Evolutionary conservation across 768 basidiomycete species (phyloP).

Genomic region (Boletus sp.): DNA sequence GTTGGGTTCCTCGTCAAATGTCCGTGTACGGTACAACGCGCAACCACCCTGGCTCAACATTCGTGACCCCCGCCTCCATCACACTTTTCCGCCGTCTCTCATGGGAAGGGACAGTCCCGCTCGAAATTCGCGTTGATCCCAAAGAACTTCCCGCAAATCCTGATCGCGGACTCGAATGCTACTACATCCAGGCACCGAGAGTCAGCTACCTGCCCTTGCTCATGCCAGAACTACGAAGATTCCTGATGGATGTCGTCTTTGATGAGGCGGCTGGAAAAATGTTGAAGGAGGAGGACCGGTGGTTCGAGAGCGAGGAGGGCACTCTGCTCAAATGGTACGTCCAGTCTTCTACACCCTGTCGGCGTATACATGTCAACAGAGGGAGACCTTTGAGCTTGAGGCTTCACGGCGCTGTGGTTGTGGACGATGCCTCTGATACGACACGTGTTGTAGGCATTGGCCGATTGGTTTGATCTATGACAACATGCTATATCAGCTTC

Average conservation of each 20-base stretch:
- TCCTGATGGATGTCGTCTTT: constrained; percentile 89
- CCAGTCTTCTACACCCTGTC: neutral
- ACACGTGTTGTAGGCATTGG: constrained; percentile 79
- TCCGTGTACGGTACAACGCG: constrained; percentile 52
- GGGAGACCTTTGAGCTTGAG: too few species aligned
- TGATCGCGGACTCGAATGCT: constrained; percentile 85
- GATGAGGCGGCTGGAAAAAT: constrained; percentile 76
- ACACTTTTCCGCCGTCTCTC: constrained; percentile 83
- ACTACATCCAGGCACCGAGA: constrained; percentile 86
- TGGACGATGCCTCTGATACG: constrained; percentile 9
- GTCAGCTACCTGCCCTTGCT: constrained; percentile 92
- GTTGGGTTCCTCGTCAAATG: constrained; percentile 32
- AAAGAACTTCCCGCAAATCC: constrained; percentile 89
- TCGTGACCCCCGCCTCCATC: constrained; percentile 57
- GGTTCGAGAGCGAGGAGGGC: constrained; percentile 92
- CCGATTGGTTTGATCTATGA: constrained; percentile 93
- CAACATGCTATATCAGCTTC: constrained; percentile 68
- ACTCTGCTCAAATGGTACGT: constrained; percentile 82
- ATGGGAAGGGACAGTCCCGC: constrained; percentile 88
- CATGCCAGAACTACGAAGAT: constrained; percentile 82
- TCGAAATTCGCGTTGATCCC: constrained; percentile 85
- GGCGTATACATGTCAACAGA: neutral
- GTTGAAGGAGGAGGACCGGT: constrained; percentile 90
- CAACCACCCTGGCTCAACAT: constrained; percentile 44
- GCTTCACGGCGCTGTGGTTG: neutral